Evolutionary conservation across 768 basidiomycete genomes (phyloP).

Genomic region (Russula foetens): DNA sequence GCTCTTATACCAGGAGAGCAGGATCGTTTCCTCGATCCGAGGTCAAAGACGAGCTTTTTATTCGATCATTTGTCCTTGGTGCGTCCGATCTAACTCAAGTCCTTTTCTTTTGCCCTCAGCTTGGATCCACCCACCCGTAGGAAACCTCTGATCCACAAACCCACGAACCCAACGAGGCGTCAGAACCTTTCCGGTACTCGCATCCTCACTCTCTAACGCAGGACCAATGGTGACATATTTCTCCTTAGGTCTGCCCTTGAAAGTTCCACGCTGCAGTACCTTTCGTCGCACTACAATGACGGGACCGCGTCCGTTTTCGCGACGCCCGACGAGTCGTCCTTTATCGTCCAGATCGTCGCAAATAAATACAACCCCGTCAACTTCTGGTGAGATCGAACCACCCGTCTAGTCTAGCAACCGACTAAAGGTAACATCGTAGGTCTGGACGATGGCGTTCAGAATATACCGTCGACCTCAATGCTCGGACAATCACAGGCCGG

Average conservation of each 20-base stretch:
- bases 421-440: conserved; percentile 37
- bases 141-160: conserved; percentile 69
- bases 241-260: conserved; percentile 59
- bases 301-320: conserved; percentile 73
- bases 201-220: neutral
- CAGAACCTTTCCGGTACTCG: conserved; percentile 70
- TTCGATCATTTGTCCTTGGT: conserved; percentile 87
- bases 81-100: conserved; percentile 25
- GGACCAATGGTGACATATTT: neutral
- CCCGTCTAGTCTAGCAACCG: neutral
- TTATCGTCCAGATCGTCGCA: conserved; percentile 77
- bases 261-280: conserved; percentile 54
- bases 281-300: conserved; percentile 73
- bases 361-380: conserved; percentile 94
- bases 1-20: conserved; percentile 46
- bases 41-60: conserved; percentile 65
- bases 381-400: conserved; percentile 59
- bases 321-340: conserved; percentile 38
- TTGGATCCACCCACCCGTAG: conserved; percentile 29
- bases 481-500: conserved; percentile 56
- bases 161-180: conserved; percentile 50
- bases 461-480: conserved; percentile 64
- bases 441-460: conserved; percentile 92
- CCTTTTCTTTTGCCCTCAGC: neutral
- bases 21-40: conserved; percentile 78